Conservation (phyloP, 2,329 filamentous ascomycete genomes). For the Rasamsonia emersonii region DNA sequence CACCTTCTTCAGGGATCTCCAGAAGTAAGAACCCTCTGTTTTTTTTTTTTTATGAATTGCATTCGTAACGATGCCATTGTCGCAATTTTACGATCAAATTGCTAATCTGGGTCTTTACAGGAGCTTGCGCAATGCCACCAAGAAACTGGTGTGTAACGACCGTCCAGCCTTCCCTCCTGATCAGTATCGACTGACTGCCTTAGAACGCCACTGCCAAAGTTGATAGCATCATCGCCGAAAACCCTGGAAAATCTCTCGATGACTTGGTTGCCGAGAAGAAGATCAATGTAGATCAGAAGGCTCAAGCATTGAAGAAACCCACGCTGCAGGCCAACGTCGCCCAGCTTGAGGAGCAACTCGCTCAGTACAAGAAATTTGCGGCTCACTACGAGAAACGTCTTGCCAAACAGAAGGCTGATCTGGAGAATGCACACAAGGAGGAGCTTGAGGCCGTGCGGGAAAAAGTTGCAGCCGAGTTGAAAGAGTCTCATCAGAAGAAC, state of each 20-base stretch:
- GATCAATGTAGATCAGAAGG: slow-evolving; percentile 58
- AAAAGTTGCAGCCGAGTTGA: slow-evolving; percentile 41
- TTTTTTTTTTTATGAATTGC: slow-evolving; percentile 10
- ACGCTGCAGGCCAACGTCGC: slow-evolving; percentile 47
- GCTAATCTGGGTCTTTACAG: too few relatives aligned
- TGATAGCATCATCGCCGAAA: slow-evolving; percentile 52
- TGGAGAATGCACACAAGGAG: slow-evolving; percentile 47
- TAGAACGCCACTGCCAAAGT: slow-evolving; percentile 53
- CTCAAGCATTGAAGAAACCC: slow-evolving; percentile 55
- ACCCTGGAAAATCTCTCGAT: slow-evolving; percentile 52
- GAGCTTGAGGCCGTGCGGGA: slow-evolving; percentile 47
- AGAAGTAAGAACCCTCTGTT: slow-evolving; percentile 57
- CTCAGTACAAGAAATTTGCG: slow-evolving; percentile 52
- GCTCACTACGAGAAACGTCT: slow-evolving; percentile 50
- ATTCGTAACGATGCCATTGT: slow-evolving; percentile 12
- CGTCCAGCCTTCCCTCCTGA: slow-evolving; percentile 2
- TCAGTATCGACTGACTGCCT: slow-evolving; percentile 15
- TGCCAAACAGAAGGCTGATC: slow-evolving; percentile 46
- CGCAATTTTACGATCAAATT: background rate
- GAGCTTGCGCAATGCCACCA: slow-evolving; percentile 83
- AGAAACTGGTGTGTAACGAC: slow-evolving; percentile 69
- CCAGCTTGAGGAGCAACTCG: slow-evolving; percentile 53
- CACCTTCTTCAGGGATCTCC: slow-evolving; percentile 75
- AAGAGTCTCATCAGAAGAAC: slow-evolving; percentile 38
- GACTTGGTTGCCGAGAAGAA: slow-evolving; percentile 55